These are phyloP conservation scores for Solanum chiquidenum DNA, from an alignment of 257 asterid genomes.

Conservation along the genomic window DNA sequence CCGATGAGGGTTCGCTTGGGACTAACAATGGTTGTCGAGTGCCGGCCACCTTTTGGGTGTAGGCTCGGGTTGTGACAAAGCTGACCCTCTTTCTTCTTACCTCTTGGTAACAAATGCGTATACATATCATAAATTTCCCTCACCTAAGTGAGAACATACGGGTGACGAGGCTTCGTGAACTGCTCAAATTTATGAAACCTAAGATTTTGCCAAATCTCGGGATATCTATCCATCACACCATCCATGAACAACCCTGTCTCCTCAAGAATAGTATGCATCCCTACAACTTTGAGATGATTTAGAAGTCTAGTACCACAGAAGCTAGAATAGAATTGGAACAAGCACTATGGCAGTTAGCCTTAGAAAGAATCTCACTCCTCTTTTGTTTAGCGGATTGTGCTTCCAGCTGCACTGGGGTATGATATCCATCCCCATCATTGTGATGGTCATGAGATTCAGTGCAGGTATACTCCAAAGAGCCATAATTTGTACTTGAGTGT, in stretches of 20 bases:
- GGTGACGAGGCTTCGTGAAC: not conserved
- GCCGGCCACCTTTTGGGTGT: too few relatives aligned
- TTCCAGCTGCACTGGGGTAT: not conserved
- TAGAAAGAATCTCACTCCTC: not conserved
- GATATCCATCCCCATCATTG: too few relatives aligned
- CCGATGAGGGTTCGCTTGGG: too few relatives aligned
- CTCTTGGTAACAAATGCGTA: not conserved
- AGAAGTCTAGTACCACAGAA: too few relatives aligned
- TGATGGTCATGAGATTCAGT: not conserved
- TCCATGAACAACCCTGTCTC: not conserved
- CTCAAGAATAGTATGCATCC: not conserved
- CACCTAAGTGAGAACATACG: not conserved
- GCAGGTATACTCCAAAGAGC: too few relatives aligned
- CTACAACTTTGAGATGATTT: too few relatives aligned
- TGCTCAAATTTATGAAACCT: not conserved
- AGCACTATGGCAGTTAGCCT: not conserved
- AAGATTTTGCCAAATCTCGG: not conserved
- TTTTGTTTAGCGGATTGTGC: not conserved
- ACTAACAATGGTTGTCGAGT: too few relatives aligned
- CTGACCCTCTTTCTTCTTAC: not conserved
- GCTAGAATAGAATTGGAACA: not conserved
- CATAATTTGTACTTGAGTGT: not conserved
- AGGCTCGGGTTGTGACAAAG: too few relatives aligned
- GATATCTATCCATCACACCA: not conserved
- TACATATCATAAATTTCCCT: not conserved